Conservation (phyloP, 257 asterid species). For the Leonotis leonurus region DNA sequence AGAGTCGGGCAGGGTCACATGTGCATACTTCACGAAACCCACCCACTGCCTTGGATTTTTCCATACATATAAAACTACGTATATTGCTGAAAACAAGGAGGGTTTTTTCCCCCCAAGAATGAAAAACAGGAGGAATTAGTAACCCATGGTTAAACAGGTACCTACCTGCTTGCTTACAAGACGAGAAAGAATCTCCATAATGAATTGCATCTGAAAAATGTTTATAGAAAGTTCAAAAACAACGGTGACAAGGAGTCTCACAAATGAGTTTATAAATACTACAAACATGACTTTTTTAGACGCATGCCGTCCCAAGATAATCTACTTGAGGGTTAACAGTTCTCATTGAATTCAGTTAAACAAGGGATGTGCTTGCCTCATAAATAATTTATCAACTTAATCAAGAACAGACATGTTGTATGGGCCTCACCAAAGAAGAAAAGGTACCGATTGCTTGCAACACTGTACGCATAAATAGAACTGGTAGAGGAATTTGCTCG, state of each 20-base stretch:
- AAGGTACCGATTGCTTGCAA: slow-evolving; percentile 93
- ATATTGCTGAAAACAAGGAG: slow-evolving; percentile 11
- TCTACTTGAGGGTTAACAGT: not conserved
- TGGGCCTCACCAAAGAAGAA: slow-evolving; percentile 79
- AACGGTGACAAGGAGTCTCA: slow-evolving; percentile 9
- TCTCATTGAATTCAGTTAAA: too few species aligned
- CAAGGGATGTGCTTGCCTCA: too few species aligned
- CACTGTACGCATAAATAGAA: slow-evolving; percentile 96
- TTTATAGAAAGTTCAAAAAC: slow-evolving; percentile 5
- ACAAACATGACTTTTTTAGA: too few species aligned
- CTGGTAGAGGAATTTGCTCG: slow-evolving; percentile 93
- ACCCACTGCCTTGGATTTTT: slow-evolving; percentile 98
- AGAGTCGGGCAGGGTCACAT: slow-evolving; percentile 84
- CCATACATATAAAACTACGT: slow-evolving; percentile 64
- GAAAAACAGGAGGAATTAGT: slow-evolving; percentile 11
- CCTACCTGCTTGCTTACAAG: slow-evolving; percentile 99
- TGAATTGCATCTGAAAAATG: slow-evolving; percentile 71
- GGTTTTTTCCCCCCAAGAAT: too few species aligned
- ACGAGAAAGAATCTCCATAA: slow-evolving; percentile 94
- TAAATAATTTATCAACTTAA: not conserved
- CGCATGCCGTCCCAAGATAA: not conserved
- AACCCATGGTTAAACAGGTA: slow-evolving; percentile 14
- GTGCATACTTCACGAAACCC: slow-evolving; percentile 92
- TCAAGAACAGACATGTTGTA: not conserved
- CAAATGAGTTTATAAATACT: slow-evolving; percentile 2